Percentiles rank a stretch among this genome's conserved stretches.
phyloP scores from a whole-genome alignment of 164 flowering plant genomes.

The Aristolochia fimbriata region DNA sequence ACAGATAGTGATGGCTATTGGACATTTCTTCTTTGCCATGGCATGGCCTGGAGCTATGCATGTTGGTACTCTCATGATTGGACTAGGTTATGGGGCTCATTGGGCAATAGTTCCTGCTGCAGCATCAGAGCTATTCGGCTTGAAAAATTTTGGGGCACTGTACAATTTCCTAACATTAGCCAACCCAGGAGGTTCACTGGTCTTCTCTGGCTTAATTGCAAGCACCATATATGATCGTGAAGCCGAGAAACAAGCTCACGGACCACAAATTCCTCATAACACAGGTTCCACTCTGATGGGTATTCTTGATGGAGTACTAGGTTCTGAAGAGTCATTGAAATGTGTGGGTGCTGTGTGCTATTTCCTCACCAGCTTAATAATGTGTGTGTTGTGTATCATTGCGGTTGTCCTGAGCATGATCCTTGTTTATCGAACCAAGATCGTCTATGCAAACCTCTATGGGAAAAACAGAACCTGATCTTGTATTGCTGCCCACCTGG shows the following conservation, averaged over 20 bases:
- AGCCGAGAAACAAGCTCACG: conserved; percentile 77
- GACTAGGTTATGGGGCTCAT: conserved; percentile 97
- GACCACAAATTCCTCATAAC: conserved; percentile 10
- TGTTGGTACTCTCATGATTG: conserved; percentile 70
- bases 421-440: conserved; percentile 70
- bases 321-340: conserved; percentile 40
- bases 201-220: conserved; percentile 82
- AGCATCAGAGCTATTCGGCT: conserved; percentile 92
- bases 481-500: not conserved
- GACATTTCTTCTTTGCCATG: conserved; percentile 71
- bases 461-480: conserved; percentile 47
- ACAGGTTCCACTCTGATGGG: conserved; percentile 15
- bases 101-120: conserved; percentile 97
- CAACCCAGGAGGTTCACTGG: conserved; percentile 76
- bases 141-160: conserved; percentile 83
- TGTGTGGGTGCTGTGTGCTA: conserved; percentile 78
- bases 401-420: conserved; percentile 71
- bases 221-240: conserved; percentile 77
- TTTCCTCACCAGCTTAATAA: conserved; percentile 64
- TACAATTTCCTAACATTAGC: conserved; percentile 92
- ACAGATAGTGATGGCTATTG: conserved; percentile 73
- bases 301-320: conserved; percentile 11
- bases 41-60: conserved; percentile 94
- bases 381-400: conserved; percentile 75
- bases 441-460: conserved; percentile 67